These are phyloP conservation scores for Fusarium nematophilum DNA, from an alignment of 2,329 filamentous ascomycete species.

Conservation along the genomic window DNA sequence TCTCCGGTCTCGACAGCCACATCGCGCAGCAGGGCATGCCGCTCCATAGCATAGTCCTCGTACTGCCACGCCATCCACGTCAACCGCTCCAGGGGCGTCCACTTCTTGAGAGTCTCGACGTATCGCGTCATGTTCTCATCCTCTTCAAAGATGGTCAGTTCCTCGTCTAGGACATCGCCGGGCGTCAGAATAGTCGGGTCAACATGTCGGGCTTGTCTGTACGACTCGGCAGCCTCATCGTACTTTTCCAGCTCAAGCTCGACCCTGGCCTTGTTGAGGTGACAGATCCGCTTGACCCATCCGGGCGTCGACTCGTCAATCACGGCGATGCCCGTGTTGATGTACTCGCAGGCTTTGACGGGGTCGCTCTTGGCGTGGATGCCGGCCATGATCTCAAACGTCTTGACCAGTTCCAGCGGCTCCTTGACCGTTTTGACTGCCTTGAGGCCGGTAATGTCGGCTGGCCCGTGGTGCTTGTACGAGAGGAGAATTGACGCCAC, in stretches of 20 bases:
- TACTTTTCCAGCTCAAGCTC: conserved; percentile 23
- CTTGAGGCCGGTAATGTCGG: conserved; percentile 30
- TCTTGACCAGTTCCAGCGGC: conserved; percentile 29
- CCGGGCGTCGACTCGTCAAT: conserved; percentile 17
- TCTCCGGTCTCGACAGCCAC: conserved; percentile 32
- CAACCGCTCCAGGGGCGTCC: conserved; percentile 41
- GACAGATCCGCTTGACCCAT: conserved; percentile 20
- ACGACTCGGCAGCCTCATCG: conserved; percentile 27
- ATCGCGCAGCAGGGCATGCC: conserved; percentile 22
- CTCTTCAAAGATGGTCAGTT: conserved; percentile 31
- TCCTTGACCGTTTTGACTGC: conserved; percentile 18
- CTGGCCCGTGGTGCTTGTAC: conserved; percentile 24
- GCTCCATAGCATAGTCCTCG: conserved; percentile 8
- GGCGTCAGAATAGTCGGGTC: conserved; percentile 37
- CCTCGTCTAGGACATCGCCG: conserved; percentile 33
- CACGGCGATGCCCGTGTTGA: conserved; percentile 4
- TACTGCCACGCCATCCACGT: conserved; percentile 44
- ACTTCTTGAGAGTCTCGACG: conserved; percentile 37
- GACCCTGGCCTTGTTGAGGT: conserved; percentile 33
- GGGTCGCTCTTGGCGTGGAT: conserved; percentile 18
- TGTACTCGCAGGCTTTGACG: conserved; percentile 26
- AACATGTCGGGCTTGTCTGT: conserved; percentile 18
- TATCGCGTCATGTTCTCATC: conserved; percentile 17
- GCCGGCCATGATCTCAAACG: conserved; percentile 24
- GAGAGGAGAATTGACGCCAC: conserved; percentile 34